These are phyloP conservation scores for Endocalyx cinctus DNA, from an alignment of 2,329 filamentous ascomycete genomes.

Conservation along the genomic window DNA sequence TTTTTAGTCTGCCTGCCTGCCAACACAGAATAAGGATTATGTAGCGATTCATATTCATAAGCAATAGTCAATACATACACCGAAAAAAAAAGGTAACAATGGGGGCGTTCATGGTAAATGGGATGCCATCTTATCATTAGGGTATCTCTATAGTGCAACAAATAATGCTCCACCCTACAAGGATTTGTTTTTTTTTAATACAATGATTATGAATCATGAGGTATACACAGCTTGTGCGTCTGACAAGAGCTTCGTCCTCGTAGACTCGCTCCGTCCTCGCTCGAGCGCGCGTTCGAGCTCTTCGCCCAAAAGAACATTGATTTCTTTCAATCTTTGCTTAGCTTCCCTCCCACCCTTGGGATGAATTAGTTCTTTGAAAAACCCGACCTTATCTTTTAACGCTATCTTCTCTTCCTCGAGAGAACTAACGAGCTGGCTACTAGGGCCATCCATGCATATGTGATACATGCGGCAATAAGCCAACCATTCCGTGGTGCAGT, in stretches of 20 bases:
- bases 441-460: constrained; percentile 25
- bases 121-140: constrained; percentile 1
- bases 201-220: background rate
- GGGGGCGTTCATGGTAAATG: too few relatives aligned
- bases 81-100: background rate
- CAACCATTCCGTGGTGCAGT: constrained; percentile 38
- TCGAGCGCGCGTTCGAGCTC: constrained; percentile 12
- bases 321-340: constrained; percentile 16
- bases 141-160: too few relatives aligned
- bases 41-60: background rate
- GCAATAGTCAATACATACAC: background rate
- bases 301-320: constrained; percentile 13
- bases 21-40: too few relatives aligned
- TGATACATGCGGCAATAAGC: constrained; percentile 29
- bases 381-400: constrained; percentile 11
- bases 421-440: constrained; percentile 9
- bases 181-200: background rate
- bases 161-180: too few relatives aligned
- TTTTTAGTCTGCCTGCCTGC: too few relatives aligned
- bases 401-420: constrained; percentile 16
- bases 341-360: constrained; percentile 12
- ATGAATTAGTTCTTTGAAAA: constrained; percentile 15
- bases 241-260: constrained; percentile 9
- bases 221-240: constrained; percentile 4
- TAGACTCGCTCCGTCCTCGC: constrained; percentile 12